Conservation (phyloP, 1,139 yeast genomes). For the Diutina pseudorugosa region DNA sequence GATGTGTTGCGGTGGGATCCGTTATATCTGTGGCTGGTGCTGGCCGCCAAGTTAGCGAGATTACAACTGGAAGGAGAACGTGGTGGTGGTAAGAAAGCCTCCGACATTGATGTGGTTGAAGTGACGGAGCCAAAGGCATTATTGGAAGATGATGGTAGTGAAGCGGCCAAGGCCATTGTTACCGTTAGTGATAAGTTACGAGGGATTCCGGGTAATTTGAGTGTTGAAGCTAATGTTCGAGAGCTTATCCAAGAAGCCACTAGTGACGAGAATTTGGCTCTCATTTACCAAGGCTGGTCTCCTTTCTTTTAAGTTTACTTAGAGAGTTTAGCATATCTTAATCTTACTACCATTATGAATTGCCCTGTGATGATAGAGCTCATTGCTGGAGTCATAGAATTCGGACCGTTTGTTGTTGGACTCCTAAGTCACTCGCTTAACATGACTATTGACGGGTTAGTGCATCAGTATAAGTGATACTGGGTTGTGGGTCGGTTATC, state of each 20-base stretch:
- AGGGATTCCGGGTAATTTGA: conserved; percentile 44
- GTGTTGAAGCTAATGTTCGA: conserved; percentile 75
- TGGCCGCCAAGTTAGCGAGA: conserved; percentile 51
- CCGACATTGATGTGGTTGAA: not conserved
- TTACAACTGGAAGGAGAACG: conserved; percentile 32
- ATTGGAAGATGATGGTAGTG: conserved; percentile 48
- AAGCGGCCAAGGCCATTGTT: conserved; percentile 67
- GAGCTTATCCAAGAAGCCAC: conserved; percentile 73
- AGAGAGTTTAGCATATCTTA: not conserved
- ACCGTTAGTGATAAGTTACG: conserved; percentile 58
- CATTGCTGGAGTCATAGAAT: too few species aligned
- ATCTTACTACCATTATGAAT: too few species aligned
- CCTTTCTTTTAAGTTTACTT: conserved; percentile 29
- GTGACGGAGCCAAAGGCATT: not conserved
- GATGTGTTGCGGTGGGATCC: conserved; percentile 92
- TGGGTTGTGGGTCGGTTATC: too few species aligned
- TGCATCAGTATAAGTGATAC: too few species aligned
- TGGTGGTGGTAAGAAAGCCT: not conserved
- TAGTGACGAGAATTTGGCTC: conserved; percentile 52
- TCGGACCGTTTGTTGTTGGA: too few species aligned
- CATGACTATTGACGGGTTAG: too few species aligned
- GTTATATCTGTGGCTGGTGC: conserved; percentile 76
- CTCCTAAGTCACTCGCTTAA: too few species aligned
- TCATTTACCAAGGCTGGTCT: conserved; percentile 79
- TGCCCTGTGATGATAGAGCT: too few species aligned